Evolutionary conservation across 2,329 filamentous ascomycete species (phyloP).

Genomic region (Onygena corvina): DNA sequence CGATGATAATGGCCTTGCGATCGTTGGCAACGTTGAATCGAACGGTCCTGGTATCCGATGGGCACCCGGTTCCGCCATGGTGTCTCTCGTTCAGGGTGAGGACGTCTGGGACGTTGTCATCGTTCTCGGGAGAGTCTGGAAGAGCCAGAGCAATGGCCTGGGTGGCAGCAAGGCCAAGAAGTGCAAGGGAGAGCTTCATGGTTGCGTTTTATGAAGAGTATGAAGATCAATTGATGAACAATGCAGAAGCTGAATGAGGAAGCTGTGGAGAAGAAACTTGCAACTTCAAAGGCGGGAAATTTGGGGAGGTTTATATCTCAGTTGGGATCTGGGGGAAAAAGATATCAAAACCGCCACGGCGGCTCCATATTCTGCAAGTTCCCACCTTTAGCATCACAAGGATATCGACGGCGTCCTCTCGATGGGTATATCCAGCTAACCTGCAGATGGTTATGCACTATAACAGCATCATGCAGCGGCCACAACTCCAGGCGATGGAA

Average conservation of each 20-base stretch:
- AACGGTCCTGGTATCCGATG: slow-evolving; percentile 2
- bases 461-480: not conserved
- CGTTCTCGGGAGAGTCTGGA: not conserved
- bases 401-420: not conserved
- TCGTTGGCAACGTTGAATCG: not conserved
- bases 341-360: not conserved
- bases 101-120: not conserved
- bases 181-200: slow-evolving; percentile 4
- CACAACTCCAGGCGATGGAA: not conserved
- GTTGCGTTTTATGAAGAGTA: not conserved
- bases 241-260: slow-evolving; percentile 3
- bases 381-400: not conserved
- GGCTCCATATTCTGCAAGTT: not conserved
- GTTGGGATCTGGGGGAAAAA: not conserved
- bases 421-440: not conserved
- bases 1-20: not conserved
- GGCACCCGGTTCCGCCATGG: not conserved
- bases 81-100: not conserved
- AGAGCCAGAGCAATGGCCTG: not conserved
- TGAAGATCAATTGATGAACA: not conserved
- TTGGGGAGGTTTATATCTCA: slow-evolving; percentile 6
- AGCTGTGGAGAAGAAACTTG: slow-evolving; percentile 1
- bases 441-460: not conserved
- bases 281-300: not conserved
- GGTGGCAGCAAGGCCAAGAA: slow-evolving; percentile 5